A percentile compares a stretch with the other conserved stretches of the same genome.
Evolutionary conservation across 2,329 filamentous ascomycete species (phyloP).

Genomic region (Cladosporium sp.): DNA sequence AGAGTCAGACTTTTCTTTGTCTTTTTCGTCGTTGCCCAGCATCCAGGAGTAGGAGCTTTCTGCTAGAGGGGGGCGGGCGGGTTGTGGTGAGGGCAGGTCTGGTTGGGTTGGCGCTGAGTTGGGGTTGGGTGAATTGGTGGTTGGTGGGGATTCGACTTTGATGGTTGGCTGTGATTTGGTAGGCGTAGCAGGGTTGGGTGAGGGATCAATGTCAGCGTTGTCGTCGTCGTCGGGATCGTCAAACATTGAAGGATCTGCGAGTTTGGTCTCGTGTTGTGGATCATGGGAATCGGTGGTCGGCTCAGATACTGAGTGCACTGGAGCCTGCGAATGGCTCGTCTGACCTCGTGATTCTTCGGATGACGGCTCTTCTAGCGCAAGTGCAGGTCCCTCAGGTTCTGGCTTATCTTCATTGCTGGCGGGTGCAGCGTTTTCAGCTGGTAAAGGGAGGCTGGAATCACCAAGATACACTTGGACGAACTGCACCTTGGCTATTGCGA

Average conservation of each 20-base stretch:
- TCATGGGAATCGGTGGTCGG: background rate
- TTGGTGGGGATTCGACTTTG: background rate
- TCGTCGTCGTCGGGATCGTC: slow-evolving; percentile 20
- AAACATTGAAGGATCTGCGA: slow-evolving; percentile 23
- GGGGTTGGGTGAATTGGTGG: background rate
- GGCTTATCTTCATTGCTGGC: background rate
- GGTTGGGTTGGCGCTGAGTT: background rate
- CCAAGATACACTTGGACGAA: slow-evolving; percentile 54
- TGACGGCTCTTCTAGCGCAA: background rate
- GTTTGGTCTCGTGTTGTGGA: background rate
- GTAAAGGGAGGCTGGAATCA: slow-evolving; percentile 47
- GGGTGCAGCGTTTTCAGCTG: slow-evolving; percentile 37
- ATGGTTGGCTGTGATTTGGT: background rate
- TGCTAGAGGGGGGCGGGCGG: slow-evolving; percentile 57
- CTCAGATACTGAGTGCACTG: background rate
- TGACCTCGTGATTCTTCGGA: background rate
- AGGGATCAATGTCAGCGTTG: slow-evolving; percentile 1
- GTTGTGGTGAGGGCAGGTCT: slow-evolving; percentile 3
- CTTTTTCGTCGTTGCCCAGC: slow-evolving; percentile 47
- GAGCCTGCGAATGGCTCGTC: background rate
- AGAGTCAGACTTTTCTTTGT: background rate
- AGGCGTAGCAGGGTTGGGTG: background rate
- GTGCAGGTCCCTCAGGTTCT: slow-evolving; percentile 7
- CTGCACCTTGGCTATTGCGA: slow-evolving; percentile 53
- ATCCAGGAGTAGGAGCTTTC: slow-evolving; percentile 81